phyloP scores from a whole-genome alignment of 2,329 filamentous ascomycete species.

The Botrytis sinoallii region DNA sequence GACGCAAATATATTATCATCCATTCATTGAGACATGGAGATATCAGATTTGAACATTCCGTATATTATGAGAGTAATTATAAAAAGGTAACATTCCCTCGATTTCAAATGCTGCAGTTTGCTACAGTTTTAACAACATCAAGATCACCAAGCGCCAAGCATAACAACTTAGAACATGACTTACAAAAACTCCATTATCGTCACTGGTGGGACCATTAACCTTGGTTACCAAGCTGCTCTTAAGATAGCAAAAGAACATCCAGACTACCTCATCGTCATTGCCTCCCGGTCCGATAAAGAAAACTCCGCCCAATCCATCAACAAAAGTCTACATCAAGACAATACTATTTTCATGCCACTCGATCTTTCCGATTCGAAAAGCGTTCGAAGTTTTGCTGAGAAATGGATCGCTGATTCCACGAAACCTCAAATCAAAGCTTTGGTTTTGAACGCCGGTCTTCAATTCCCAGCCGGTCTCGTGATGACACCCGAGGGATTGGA shows the following conservation, averaged over 20 bases:
- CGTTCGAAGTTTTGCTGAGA: slow-evolving; percentile 37
- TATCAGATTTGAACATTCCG: neutral
- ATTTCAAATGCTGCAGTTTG: neutral
- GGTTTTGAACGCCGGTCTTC: slow-evolving; percentile 48
- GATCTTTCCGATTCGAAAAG: slow-evolving; percentile 21
- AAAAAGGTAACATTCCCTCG: neutral
- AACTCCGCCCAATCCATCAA: slow-evolving; percentile 40
- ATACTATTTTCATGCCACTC: slow-evolving; percentile 44
- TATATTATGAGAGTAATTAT: neutral
- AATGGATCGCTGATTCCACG: neutral
- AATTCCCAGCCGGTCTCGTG: slow-evolving; percentile 39
- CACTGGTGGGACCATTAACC: slow-evolving; percentile 46
- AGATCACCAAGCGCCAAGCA: neutral
- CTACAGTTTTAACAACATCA: neutral
- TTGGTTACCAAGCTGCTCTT: slow-evolving; percentile 45
- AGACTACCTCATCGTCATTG: slow-evolving; percentile 43
- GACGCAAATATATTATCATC: neutral
- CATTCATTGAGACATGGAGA: neutral
- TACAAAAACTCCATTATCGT: slow-evolving; percentile 39
- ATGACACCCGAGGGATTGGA: slow-evolving; percentile 46
- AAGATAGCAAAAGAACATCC: slow-evolving; percentile 42
- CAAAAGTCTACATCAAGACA: slow-evolving; percentile 40
- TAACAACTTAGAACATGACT: slow-evolving; percentile 20
- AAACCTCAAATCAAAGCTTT: slow-evolving; percentile 44
- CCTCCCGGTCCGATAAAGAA: slow-evolving; percentile 43